These are phyloP conservation scores for Alternaria incomplexa DNA, from an alignment of 2,329 filamentous ascomycete species.

Conservation along the genomic window DNA sequence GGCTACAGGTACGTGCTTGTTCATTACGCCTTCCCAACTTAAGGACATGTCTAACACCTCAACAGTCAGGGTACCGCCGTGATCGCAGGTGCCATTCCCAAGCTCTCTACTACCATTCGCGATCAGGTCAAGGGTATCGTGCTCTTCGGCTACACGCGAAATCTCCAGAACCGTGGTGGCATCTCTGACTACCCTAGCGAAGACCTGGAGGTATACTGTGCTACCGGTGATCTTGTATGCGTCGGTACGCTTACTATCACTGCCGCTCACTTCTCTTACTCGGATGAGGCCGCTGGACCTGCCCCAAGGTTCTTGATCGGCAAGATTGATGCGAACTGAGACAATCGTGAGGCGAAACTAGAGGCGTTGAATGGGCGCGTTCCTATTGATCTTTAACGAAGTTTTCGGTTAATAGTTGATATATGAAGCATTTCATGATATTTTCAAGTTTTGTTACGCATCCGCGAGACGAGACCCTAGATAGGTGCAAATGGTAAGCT, in stretches of 20 bases:
- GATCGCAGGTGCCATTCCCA: constrained; percentile 43
- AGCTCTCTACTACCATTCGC: constrained; percentile 32
- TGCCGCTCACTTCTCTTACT: constrained; percentile 42
- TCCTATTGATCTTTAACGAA: background rate
- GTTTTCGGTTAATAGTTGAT: background rate
- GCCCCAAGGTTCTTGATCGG: constrained; percentile 37
- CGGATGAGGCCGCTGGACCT: constrained; percentile 26
- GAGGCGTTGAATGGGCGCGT: background rate
- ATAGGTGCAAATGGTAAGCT: background rate
- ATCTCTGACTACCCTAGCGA: constrained; percentile 43
- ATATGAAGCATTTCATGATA: background rate
- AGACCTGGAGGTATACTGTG: constrained; percentile 47
- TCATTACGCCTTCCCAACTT: background rate
- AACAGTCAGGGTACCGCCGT: constrained; percentile 50
- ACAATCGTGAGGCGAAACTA: background rate
- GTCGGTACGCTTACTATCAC: constrained; percentile 42
- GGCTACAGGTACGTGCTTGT: constrained; percentile 49
- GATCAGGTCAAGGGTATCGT: constrained; percentile 47
- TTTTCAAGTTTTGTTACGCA: background rate
- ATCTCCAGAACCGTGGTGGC: constrained; percentile 44
- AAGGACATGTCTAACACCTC: background rate
- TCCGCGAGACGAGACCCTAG: background rate
- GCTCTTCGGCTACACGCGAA: constrained; percentile 51
- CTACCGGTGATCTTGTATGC: constrained; percentile 44
- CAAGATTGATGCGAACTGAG: constrained; percentile 17